These are phyloP conservation scores for Priceomyces carsonii DNA, from an alignment of 805 yeast genomes.

Conservation along the genomic window DNA sequence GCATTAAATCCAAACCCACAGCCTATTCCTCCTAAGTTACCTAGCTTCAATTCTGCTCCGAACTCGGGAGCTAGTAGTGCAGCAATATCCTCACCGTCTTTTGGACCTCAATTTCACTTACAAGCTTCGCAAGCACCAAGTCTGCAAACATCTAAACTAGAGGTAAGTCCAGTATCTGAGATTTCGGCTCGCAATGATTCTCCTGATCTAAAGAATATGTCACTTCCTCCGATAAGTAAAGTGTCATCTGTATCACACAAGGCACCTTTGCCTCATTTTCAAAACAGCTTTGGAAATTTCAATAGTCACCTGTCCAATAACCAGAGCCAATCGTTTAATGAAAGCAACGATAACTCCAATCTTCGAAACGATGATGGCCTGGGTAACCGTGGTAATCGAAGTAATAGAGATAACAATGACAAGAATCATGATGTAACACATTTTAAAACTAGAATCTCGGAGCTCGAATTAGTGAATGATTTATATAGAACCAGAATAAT, in stretches of 20 bases:
- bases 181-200: constrained; percentile 18
- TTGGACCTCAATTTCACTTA: constrained; percentile 45
- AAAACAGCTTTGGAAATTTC: constrained; percentile 12
- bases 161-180: constrained; percentile 10
- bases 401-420: constrained; percentile 6
- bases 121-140: constrained; percentile 10
- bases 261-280: constrained; percentile 29
- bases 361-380: constrained; percentile 11
- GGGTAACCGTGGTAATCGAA: constrained; percentile 12
- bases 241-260: constrained; percentile 17
- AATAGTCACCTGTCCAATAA: constrained; percentile 6
- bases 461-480: constrained; percentile 88
- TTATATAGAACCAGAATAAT: constrained; percentile 77
- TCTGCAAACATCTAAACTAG: constrained; percentile 1
- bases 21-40: constrained; percentile 32
- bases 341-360: constrained; percentile 8
- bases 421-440: constrained; percentile 33
- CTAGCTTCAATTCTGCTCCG: constrained; percentile 25
- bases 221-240: constrained; percentile 28
- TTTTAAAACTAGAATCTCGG: constrained; percentile 77
- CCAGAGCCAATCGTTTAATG: constrained; percentile 7
- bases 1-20: constrained; percentile 31
- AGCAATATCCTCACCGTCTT: constrained; percentile 42
- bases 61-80: constrained; percentile 8
- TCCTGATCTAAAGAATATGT: constrained; percentile 13